Base-by-base conservation (phyloP, 176 grass and related monocot species). In the Carex pumila region DNA sequence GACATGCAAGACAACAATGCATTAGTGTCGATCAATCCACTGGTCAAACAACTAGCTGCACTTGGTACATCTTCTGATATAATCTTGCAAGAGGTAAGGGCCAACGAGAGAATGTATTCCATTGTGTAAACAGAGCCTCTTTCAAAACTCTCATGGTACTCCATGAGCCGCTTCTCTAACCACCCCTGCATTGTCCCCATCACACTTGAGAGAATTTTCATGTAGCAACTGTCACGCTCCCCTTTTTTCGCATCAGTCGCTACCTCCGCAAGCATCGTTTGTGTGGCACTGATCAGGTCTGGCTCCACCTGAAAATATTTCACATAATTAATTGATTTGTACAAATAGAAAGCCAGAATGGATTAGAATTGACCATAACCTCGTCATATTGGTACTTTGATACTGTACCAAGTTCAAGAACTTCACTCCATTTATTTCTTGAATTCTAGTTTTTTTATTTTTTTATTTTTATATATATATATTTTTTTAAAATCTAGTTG, bases 131-230 rank as follows among this genome's bases (percentile, higher is more conserved):
- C 70, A 18, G 78, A 57, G 37, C 56, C 80, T 79, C 88, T 93
- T 65, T 93, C 86, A 37, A 89, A 93, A 69, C 83, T 90, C 11
- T 88, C 89, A 12, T 95, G 93, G 85, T 98, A 98, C 34, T 93
- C 91, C 43, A 98, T 64, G 65, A 98, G 39, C 61, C 83, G 70
- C 89, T 90, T 98, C 91, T 98, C 96, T 13, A 90, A 69, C 93
- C 96, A 99, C n/a, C 83, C 91, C 83, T 92, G 93, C 88, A 99
- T 99, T 41, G 81, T 58, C 13, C 71, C 83, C 53, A 99, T 81
- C 45, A 65, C 88, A 71, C 89, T 69, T 3, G 90, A 52, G 12
- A 99, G 84, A 72, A 92, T 89, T 86, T 83, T 91, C 79, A 63
- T 34, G 83, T 95, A 95, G 61, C 91, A 87, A 3, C 89, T 85